These are phyloP conservation scores for Silene coronaria DNA, from an alignment of 179 eudicot species.

Conservation along the genomic window DNA sequence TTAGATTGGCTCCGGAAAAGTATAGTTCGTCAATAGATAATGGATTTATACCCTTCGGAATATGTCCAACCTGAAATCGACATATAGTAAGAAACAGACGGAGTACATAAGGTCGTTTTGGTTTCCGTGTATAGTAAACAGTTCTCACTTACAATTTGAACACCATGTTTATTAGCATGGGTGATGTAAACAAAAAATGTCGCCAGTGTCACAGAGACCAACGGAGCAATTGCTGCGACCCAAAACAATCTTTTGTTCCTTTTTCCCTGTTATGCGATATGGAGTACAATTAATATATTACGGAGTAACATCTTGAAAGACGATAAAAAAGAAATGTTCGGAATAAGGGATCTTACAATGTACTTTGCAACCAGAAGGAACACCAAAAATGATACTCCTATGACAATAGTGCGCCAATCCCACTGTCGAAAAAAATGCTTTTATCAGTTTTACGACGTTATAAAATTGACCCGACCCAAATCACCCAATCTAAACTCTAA, in stretches of 20 bases:
- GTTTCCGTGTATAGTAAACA: not conserved
- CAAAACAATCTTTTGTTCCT: constrained; percentile 49
- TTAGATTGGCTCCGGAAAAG: constrained; percentile 39
- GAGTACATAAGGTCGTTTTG: not conserved
- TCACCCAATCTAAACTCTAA: too few species aligned
- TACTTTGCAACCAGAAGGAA: constrained; percentile 50
- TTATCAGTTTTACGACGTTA: not conserved
- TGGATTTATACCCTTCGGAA: constrained; percentile 48
- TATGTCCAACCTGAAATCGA: constrained; percentile 37
- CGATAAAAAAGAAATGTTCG: not conserved
- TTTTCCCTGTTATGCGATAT: constrained; percentile 38
- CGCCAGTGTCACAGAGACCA: constrained; percentile 50
- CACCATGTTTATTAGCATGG: constrained; percentile 49
- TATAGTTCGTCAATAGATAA: constrained; percentile 32
- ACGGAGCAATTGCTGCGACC: constrained; percentile 65
- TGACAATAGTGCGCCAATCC: constrained; percentile 57
- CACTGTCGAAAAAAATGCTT: constrained; percentile 36
- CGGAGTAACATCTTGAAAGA: not conserved
- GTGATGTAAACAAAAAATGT: constrained; percentile 53
- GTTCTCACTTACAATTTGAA: constrained; percentile 39
- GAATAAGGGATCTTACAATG: constrained; percentile 34
- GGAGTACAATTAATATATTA: not conserved
- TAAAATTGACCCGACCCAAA: too few species aligned
- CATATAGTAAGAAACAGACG: not conserved
- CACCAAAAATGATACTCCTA: constrained; percentile 50